Base-by-base conservation (phyloP, 192 early-diverging fungal species). In the Backusella tarrabulga region DNA sequence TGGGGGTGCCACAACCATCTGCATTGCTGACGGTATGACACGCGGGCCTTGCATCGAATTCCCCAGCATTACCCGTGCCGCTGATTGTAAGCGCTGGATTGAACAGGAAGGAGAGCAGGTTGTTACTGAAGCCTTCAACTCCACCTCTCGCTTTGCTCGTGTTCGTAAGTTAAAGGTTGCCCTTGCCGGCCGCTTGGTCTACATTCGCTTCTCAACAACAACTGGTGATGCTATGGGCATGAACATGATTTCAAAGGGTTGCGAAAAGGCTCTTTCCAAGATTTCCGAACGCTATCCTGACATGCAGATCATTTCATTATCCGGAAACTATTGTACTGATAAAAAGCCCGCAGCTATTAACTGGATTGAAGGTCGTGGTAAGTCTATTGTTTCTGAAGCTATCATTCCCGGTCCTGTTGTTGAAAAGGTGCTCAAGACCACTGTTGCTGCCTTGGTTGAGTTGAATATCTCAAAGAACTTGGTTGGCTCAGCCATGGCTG, bases 151-250 rank as follows among this genome's bases (percentile, higher is more conserved):
- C 46, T 98, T 97, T 83, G 97, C 95, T 21, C 88, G 91, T 80
- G 87, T 98, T 70, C 92, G 89, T 56, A 84, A 84, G 66, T 87
- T 98, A 46, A 97, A 98, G 87, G 85, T 93, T 14, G 91, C 92
- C 8, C 67, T 97, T 15, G 94, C 95, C 40, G 97, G 97, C 9
- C 87, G 91, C 34, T 83, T 97, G 50, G 85, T 96, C 1, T 98
- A 87, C 68, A 91, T 98, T 73, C 93, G 97, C 29, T 98, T 98
- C 85, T 86, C 93, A 0, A 95, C 96, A 1, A 87, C 91, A 0
- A 98, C 97, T 1, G 97, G 97, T 68, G 97, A 98, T 83, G 97
- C 97, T 5, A 98, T 98, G 97, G 97, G 96, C 29, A 97, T 97
- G 96, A 97, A 97, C 82, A 97, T 98, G 96, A 97, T 97, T 56